Evolutionary conservation across 1,139 yeast species (phyloP).

Genomic region (Yamadazyma sp.): DNA sequence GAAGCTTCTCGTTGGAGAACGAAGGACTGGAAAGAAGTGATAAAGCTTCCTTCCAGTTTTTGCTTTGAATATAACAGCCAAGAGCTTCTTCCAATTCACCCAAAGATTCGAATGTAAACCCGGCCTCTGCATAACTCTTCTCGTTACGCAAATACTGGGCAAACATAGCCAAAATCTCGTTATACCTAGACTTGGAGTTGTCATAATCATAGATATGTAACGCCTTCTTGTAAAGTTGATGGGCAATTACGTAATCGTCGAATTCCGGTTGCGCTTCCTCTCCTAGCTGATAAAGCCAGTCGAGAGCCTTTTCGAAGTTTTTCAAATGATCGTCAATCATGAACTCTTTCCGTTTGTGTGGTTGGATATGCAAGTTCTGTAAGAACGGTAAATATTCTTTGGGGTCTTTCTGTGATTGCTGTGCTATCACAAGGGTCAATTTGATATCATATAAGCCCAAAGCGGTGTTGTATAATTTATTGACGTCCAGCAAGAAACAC

Average conservation of each 20-base stretch:
- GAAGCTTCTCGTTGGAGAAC: constrained; percentile 32
- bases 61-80: constrained; percentile 65
- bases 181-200: constrained; percentile 41
- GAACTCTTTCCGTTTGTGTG: constrained; percentile 66
- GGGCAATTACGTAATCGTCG: constrained; percentile 67
- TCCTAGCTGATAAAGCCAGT: constrained; percentile 59
- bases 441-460: constrained; percentile 82
- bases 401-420: constrained; percentile 96
- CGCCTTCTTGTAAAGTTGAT: constrained; percentile 72
- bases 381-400: constrained; percentile 93
- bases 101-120: constrained; percentile 71
- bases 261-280: constrained; percentile 55
- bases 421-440: constrained; percentile 81
- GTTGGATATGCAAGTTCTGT: constrained; percentile 71
- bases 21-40: constrained; percentile 49
- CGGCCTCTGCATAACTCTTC: constrained; percentile 71
- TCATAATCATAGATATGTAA: constrained; percentile 63
- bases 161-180: constrained; percentile 55
- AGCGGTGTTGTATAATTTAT: constrained; percentile 74
- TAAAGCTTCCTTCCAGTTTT: constrained; percentile 85
- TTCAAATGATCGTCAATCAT: constrained; percentile 79
- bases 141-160: constrained; percentile 60
- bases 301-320: constrained; percentile 65
- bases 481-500: constrained; percentile 90
- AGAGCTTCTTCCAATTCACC: constrained; percentile 59